phyloP scores from a whole-genome alignment of 441 rosid genomes.

The Arabidopsis hybrid region DNA sequence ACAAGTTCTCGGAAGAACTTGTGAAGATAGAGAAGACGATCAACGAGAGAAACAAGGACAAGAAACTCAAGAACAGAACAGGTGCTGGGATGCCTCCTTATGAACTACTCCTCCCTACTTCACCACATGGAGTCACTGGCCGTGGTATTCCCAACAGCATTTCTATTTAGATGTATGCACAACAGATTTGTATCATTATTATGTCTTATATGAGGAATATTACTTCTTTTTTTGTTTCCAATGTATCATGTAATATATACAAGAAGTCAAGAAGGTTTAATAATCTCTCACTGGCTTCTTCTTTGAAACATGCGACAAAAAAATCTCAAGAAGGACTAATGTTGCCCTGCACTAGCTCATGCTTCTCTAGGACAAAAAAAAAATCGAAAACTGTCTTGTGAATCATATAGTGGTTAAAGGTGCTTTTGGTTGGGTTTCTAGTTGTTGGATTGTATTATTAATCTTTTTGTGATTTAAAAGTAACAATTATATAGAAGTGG shows the following conservation, averaged over 20 bases:
- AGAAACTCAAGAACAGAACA: constrained; percentile 64
- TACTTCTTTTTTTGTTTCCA: constrained; percentile 1
- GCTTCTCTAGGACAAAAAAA: too few species aligned
- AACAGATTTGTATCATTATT: neutral
- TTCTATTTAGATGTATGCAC: constrained; percentile 61
- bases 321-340: too few species aligned
- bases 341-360: too few species aligned
- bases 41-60: constrained; percentile 65
- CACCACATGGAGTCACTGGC: constrained; percentile 90
- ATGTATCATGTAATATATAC: constrained; percentile 19
- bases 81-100: constrained; percentile 97
- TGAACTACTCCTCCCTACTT: constrained; percentile 81
- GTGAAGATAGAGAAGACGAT: constrained; percentile 76
- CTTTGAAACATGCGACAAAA: neutral
- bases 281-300: neutral
- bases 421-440: too few species aligned
- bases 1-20: constrained; percentile 60
- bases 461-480: too few species aligned
- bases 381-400: too few species aligned
- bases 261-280: constrained; percentile 6
- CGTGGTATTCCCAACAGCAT: constrained; percentile 96
- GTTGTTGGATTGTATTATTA: too few species aligned
- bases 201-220: constrained; percentile 24
- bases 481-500: too few species aligned
- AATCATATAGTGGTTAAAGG: too few species aligned